Evolutionary conservation across 352 stramenopile genomes (phyloP), one percentile per base, ranked within the genome.

Genomic region (Globisporangium nodosum): DNA sequence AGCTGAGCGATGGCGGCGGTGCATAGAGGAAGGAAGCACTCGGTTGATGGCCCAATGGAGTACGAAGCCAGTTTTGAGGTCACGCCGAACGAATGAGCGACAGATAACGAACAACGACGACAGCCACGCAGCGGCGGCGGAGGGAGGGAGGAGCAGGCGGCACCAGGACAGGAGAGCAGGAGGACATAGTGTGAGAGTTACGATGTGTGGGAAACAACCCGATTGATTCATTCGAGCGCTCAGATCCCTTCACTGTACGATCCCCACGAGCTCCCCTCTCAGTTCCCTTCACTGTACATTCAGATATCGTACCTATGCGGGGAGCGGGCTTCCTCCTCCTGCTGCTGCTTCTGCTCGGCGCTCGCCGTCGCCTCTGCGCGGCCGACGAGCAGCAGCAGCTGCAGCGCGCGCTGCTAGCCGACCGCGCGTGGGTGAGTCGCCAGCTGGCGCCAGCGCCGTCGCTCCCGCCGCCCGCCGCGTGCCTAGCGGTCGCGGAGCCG

Each of bases 341-440:
- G 3, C 13, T 57, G 3, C 13, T 48, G 18, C 35, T 63, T 30
- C 46, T 65, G 43, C 47, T 65, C 8, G 49, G 47, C 18, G 13
- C 11, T 13, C 12, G 37, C 37, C 11, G 11, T 12, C 37, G 37
- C 37, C 4, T 11, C 37, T 15, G 35, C 35, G 33, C 35, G 46
- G 21, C 30, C 24, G 59, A 53, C 11, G 56, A 30, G 27, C 49
- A 43, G 18, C 49, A 52, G 39, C 64, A 69, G n/a, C 49, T 27
- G 24, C 56, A 43, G 50, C 58, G 58, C 45, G 71, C 70, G 42
- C 61, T 84, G 35, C 54, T 81, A 11, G 71, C 72, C 11, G 74
- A 85, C 55, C 71, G 71, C 37, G 60, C 71, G 39, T 84, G 71
- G 68, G 80, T 76, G 57, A 78, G 65, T 24, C 40, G 40, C 21